Evolutionary conservation across 345 rosid genomes (phyloP).

Genomic region (Excoecaria cochinchinensis): DNA sequence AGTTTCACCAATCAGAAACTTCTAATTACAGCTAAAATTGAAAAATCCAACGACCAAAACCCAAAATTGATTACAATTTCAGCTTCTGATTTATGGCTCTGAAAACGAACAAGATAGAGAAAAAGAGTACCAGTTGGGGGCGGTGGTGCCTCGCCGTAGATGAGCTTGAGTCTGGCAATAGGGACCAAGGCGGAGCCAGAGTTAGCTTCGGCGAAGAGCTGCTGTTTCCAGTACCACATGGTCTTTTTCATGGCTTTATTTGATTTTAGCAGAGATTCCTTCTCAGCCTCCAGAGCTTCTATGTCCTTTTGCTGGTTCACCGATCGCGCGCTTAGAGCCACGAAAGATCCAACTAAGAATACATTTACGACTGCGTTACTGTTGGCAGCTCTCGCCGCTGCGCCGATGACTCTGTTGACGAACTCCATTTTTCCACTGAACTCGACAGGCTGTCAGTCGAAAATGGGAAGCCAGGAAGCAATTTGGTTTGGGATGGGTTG

Average conservation of each 20-base stretch:
- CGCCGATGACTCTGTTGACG: constrained; percentile 17
- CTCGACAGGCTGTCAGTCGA: not conserved
- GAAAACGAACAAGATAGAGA: not conserved
- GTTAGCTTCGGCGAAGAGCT: constrained; percentile 74
- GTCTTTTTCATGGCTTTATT: constrained; percentile 60
- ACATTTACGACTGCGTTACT: constrained; percentile 58
- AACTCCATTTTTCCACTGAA: constrained; percentile 6
- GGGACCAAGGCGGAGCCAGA: constrained; percentile 54
- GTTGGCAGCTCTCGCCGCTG: constrained; percentile 38
- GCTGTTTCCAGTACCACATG: constrained; percentile 91
- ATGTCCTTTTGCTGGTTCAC: constrained; percentile 61
- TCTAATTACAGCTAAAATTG: not conserved
- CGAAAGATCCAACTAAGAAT: constrained; percentile 51
- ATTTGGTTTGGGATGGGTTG: no score
- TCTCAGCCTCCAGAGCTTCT: constrained; percentile 53
- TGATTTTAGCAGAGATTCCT: constrained; percentile 47
- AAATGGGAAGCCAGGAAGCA: no score
- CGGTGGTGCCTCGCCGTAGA: constrained; percentile 62
- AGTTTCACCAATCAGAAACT: not conserved
- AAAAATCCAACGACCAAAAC: not conserved
- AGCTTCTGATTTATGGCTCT: not conserved
- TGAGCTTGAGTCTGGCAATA: constrained; percentile 58
- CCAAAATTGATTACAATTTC: not conserved
- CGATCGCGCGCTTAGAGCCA: constrained; percentile 55
- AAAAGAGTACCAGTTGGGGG: constrained; percentile 37